phyloP scores from a whole-genome alignment of 2,329 filamentous ascomycete genomes.

The Paracoccidioides lutzii region DNA sequence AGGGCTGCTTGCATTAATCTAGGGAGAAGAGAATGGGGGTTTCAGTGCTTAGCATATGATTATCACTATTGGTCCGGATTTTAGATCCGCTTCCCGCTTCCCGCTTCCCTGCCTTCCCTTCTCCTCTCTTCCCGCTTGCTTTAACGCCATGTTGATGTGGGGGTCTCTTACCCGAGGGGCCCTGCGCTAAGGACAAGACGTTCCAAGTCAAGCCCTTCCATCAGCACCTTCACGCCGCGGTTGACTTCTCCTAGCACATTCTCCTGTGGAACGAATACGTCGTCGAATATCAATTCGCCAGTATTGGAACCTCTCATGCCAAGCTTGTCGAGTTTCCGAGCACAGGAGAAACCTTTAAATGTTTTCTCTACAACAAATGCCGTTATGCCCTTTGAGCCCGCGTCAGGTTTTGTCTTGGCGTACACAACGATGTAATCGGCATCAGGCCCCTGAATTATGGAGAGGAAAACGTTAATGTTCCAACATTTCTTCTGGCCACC shows the following conservation, averaged over 20 bases:
- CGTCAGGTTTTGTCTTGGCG: conserved; percentile 76
- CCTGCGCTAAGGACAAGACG: conserved; percentile 82
- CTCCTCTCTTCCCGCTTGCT: too few species aligned
- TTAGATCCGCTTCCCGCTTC: background rate
- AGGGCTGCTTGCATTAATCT: conserved; percentile 82
- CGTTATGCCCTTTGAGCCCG: conserved; percentile 79
- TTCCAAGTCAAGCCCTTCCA: conserved; percentile 93
- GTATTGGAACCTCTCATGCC: conserved; percentile 97
- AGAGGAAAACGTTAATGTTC: conserved; percentile 9
- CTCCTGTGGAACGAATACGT: conserved; percentile 73
- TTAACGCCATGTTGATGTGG: background rate
- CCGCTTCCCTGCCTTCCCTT: background rate
- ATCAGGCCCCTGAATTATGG: conserved; percentile 52
- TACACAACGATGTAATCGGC: conserved; percentile 93
- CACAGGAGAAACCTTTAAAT: conserved; percentile 66
- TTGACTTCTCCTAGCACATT: conserved; percentile 72
- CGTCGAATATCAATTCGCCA: conserved; percentile 81
- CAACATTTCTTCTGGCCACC: background rate
- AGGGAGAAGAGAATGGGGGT: background rate
- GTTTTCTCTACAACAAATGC: conserved; percentile 72
- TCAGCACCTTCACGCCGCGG: conserved; percentile 75
- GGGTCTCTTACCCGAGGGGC: conserved; percentile 51
- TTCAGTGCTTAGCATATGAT: background rate
- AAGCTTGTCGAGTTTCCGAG: conserved; percentile 90
- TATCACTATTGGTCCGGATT: background rate